Evolutionary conservation across 768 basidiomycete species (phyloP), one percentile per base, ranked within the genome.

Genomic region (Boletellus ananas): DNA sequence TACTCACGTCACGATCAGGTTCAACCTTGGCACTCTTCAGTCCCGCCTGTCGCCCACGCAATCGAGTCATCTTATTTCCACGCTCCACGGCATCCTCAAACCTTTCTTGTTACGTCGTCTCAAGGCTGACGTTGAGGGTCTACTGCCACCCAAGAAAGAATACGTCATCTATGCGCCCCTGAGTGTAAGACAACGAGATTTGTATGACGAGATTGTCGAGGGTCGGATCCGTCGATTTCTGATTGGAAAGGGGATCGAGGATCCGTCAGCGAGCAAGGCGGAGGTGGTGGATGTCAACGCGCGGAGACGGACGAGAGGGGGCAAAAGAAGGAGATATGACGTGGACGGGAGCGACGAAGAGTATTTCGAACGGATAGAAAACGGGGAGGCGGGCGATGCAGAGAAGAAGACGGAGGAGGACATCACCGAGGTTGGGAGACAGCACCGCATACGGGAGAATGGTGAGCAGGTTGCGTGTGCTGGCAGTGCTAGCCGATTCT

Each of bases 111-210:
- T 98, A 0, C 83, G 96, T 11, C 82, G 96, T 11, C 76, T 97
- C 49, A 98, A 98, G 68, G 83, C 74, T 6, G 96, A 99, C 58
- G 95, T 98, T 9, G 79, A 80, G 51, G 77, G 79, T 48, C 63
- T 78, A 21, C 72, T 98, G 4, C 96, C 96, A 0, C 89, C 89
- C 3, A 93, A 92, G 72, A 94, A 94, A 67, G 91, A 94, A 68
- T 99, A 99, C 59, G 82, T 97, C 2, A 77, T 98, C 0, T 95
- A 94, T 52, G 93, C 93, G 0, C 93, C 94, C 0, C 73, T 97
- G 7, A 96, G 84, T 47, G 72, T 80, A 21, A 76, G 78, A 45
- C 96, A 98, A 62, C 82, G 84, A n/a, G 81, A 88, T 50, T 72
- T 95, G 21, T 97, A 95, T 59, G 84, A 93, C 50, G 79, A 80